These are phyloP conservation scores for Tetrapisispora iriomotensis DNA, from an alignment of 805 yeast genomes.

Conservation along the genomic window DNA sequence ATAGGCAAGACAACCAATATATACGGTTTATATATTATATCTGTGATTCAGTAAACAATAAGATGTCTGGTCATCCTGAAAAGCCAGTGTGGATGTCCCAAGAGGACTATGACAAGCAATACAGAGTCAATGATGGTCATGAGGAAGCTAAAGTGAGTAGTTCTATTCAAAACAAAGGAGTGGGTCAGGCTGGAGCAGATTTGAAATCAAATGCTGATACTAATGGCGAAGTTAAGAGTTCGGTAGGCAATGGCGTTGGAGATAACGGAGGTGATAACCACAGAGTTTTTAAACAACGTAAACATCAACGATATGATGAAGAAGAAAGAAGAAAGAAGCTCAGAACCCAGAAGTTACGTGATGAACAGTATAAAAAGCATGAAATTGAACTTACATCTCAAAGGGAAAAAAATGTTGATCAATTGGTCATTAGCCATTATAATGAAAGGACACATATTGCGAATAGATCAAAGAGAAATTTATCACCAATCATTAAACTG, in stretches of 20 bases:
- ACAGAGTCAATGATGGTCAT: slow-evolving; percentile 6
- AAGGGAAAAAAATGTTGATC: slow-evolving; percentile 40
- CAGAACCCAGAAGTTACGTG: slow-evolving; percentile 25
- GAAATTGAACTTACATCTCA: slow-evolving; percentile 30
- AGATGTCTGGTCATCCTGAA: slow-evolving; percentile 17
- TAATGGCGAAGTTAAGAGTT: neutral
- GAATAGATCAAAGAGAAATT: slow-evolving; percentile 49
- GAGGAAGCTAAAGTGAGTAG: slow-evolving; percentile 2
- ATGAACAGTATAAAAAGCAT: slow-evolving; percentile 28
- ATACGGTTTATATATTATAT: too few relatives aligned
- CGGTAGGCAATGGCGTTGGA: neutral
- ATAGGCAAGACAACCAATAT: too few relatives aligned
- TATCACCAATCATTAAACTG: slow-evolving; percentile 76
- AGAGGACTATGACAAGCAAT: slow-evolving; percentile 28
- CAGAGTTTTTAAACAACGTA: slow-evolving; percentile 2
- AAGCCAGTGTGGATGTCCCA: slow-evolving; percentile 33
- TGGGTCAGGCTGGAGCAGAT: neutral
- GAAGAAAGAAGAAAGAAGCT: slow-evolving; percentile 28
- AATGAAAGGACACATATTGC: slow-evolving; percentile 72
- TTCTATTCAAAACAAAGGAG: neutral
- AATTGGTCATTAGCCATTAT: slow-evolving; percentile 72
- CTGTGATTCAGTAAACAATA: neutral
- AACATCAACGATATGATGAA: slow-evolving; percentile 23
- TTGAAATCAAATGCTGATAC: neutral
- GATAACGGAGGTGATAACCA: neutral